A percentile compares a stretch with the other conserved stretches of the same genome.
These are phyloP conservation scores for Septoria linicola DNA, from an alignment of 2,329 filamentous ascomycete species.

Conservation along the genomic window DNA sequence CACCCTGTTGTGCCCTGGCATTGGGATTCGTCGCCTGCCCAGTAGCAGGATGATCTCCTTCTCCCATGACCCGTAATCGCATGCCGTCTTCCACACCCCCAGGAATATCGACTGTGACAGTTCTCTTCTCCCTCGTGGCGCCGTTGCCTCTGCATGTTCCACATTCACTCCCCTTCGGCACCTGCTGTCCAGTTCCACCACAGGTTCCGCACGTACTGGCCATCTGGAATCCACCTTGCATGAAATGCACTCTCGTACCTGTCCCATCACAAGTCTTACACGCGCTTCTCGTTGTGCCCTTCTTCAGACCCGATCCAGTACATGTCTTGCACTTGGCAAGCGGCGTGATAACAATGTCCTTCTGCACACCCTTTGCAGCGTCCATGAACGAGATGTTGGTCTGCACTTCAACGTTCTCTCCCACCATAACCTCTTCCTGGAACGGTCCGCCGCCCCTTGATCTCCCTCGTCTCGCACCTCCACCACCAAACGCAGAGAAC, in stretches of 20 bases:
- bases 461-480: slow-evolving; percentile 51
- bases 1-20: slow-evolving; percentile 69
- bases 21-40: slow-evolving; percentile 65
- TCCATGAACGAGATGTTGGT: slow-evolving; percentile 94
- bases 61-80: slow-evolving; percentile 78
- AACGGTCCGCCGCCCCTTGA: slow-evolving; percentile 64
- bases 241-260: slow-evolving; percentile 80
- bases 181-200: slow-evolving; percentile 71
- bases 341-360: slow-evolving; percentile 84
- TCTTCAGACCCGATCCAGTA: slow-evolving; percentile 77
- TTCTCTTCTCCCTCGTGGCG: slow-evolving; percentile 77
- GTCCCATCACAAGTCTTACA: slow-evolving; percentile 84
- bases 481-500: slow-evolving; percentile 79
- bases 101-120: slow-evolving; percentile 86
- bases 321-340: slow-evolving; percentile 80
- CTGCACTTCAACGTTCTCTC: slow-evolving; percentile 94
- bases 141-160: slow-evolving; percentile 76
- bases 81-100: slow-evolving; percentile 96
- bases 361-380: slow-evolving; percentile 83
- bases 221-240: slow-evolving; percentile 95
- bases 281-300: slow-evolving; percentile 67
- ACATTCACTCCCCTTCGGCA: slow-evolving; percentile 80
- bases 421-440: slow-evolving; percentile 78
- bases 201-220: slow-evolving; percentile 82
- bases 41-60: slow-evolving; percentile 82